Percentiles rank a stretch among this genome's conserved stretches.
Conservation (phyloP, 306 rosid genomes). For the Prunus salicina region DNA sequence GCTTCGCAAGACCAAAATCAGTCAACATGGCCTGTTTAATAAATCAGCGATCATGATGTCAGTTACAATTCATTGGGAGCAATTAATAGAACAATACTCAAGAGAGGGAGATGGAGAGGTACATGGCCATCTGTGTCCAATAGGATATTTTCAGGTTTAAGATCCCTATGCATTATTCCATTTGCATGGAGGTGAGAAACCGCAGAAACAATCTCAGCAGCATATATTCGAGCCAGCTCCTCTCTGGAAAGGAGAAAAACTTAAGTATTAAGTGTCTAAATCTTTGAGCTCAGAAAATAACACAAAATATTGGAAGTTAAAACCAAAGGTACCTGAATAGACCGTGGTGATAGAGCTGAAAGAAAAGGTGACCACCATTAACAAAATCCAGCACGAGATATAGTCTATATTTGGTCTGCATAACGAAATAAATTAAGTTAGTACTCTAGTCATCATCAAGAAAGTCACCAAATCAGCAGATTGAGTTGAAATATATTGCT, state of each 20-base stretch:
- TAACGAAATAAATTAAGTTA: too few species aligned
- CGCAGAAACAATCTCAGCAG: constrained; percentile 94
- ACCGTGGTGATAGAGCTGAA: too few species aligned
- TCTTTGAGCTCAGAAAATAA: constrained; percentile 12
- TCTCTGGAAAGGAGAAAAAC: constrained; percentile 50
- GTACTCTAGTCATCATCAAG: too few species aligned
- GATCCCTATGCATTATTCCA: constrained; percentile 97
- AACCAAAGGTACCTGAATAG: too few species aligned
- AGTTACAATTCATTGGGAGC: constrained; percentile 23
- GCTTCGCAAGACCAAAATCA: constrained; percentile 93
- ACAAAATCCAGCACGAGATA: too few species aligned
- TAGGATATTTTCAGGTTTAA: constrained; percentile 89
- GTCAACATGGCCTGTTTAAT: constrained; percentile 78
- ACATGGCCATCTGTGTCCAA: constrained; percentile 95
- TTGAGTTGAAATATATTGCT: too few species aligned
- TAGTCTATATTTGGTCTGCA: too few species aligned
- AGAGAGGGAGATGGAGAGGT: constrained; percentile 29
- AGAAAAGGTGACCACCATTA: too few species aligned
- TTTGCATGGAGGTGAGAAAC: constrained; percentile 89
- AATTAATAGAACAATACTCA: background rate
- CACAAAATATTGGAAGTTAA: too few species aligned
- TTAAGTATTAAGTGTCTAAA: constrained; percentile 4
- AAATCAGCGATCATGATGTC: constrained; percentile 14
- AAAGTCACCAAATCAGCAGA: too few species aligned
- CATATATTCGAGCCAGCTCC: constrained; percentile 88